Percentiles rank a stretch among this genome's conserved stretches.
phyloP scores from a whole-genome alignment of 148 eudicot genomes.

The Silene latifolia region DNA sequence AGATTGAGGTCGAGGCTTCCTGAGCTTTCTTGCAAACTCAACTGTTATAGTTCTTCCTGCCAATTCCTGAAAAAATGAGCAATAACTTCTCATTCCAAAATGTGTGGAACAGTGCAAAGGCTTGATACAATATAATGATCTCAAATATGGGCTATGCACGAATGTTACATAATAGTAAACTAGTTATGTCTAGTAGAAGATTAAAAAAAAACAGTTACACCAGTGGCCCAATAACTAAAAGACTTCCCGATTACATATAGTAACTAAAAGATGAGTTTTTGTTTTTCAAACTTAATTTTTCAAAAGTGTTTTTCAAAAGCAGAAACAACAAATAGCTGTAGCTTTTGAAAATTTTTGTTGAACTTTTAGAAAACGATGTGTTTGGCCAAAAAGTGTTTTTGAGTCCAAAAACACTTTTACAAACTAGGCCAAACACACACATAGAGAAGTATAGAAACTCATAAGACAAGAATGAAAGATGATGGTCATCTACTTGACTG shows the following conservation, averaged over 20 bases:
- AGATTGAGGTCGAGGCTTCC: slow-evolving; percentile 53
- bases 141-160: not conserved
- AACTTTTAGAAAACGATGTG: no score
- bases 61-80: slow-evolving; percentile 49
- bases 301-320: no score
- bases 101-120: not conserved
- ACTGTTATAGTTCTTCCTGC: slow-evolving; percentile 62
- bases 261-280: no score
- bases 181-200: not conserved
- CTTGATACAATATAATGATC: not conserved
- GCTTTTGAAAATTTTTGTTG: no score
- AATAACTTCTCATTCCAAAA: slow-evolving; percentile 3
- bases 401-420: no score
- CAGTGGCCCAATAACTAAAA: not conserved
- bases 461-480: not conserved
- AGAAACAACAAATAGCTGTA: no score
- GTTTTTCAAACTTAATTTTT: no score
- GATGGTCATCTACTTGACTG: not conserved
- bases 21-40: slow-evolving; percentile 66
- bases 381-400: no score
- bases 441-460: not conserved
- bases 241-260: not conserved
- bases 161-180: not conserved
- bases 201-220: not conserved
- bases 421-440: no score